phyloP scores from a whole-genome alignment of 345 rosid genomes.

The Populus ilicifolia region DNA sequence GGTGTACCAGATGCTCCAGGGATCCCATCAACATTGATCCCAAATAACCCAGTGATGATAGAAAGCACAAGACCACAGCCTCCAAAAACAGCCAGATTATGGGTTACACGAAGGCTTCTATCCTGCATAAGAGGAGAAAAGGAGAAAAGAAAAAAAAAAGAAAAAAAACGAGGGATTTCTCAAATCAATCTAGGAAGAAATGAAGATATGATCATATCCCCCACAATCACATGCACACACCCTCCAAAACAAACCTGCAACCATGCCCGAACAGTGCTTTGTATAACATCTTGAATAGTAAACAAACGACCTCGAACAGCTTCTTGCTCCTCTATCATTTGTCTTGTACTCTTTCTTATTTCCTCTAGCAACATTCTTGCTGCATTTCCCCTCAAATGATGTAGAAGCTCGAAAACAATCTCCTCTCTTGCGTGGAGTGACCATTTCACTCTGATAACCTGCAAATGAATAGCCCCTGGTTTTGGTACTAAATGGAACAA shows the following conservation, averaged over 20 bases:
- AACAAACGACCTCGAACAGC: constrained; percentile 93
- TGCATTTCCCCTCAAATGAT: constrained; percentile 66
- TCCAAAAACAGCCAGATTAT: constrained; percentile 85
- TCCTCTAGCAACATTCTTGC: constrained; percentile 51
- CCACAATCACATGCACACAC: background rate
- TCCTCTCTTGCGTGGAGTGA: constrained; percentile 98
- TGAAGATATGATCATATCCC: too few species aligned
- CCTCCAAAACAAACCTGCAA: constrained; percentile 55
- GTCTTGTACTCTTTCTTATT: constrained; percentile 69
- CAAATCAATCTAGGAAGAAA: background rate
- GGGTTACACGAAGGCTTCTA: constrained; percentile 82
- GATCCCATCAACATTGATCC: constrained; percentile 97
- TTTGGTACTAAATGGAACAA: background rate
- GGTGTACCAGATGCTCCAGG: constrained; percentile 77
- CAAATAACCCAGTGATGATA: constrained; percentile 76
- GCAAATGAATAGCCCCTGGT: constrained; percentile 1
- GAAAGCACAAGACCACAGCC: constrained; percentile 89
- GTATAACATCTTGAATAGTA: constrained; percentile 98
- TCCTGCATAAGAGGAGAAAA: constrained; percentile 40
- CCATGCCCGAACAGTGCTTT: constrained; percentile 98
- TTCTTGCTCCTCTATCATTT: constrained; percentile 97
- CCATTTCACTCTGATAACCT: constrained; percentile 98
- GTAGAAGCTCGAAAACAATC: constrained; percentile 87
- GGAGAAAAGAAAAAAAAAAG: background rate
- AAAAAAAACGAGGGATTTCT: background rate